Percentiles rank a stretch among this genome's conserved stretches.
Evolutionary conservation across 352 stramenopile genomes (phyloP).

Genomic region (Phytophthora kernoviae): DNA sequence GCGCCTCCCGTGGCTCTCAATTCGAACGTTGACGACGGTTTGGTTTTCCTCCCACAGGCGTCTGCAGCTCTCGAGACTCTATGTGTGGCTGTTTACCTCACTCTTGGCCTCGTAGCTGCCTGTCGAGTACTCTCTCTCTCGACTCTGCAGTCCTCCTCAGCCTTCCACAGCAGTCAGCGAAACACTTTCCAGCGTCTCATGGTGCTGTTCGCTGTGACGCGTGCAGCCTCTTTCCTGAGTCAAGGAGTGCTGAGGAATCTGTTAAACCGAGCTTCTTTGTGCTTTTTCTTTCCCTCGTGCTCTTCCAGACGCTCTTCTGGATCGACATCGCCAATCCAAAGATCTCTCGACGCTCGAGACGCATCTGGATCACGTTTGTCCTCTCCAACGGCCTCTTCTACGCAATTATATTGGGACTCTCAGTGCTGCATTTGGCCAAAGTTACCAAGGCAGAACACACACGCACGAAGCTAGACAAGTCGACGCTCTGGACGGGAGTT

Average conservation of each 20-base stretch:
- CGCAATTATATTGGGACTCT: slow-evolving; percentile 62
- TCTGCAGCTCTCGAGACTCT: slow-evolving; percentile 52
- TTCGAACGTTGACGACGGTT: slow-evolving; percentile 30
- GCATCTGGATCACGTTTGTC: slow-evolving; percentile 79
- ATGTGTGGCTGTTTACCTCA: slow-evolving; percentile 65
- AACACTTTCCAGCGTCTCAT: slow-evolving; percentile 81
- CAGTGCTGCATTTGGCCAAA: slow-evolving; percentile 46
- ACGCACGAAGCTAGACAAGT: slow-evolving; percentile 10
- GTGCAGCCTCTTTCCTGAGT: slow-evolving; percentile 62
- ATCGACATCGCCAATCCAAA: slow-evolving; percentile 88
- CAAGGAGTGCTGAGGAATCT: slow-evolving; percentile 44
- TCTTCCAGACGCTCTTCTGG: slow-evolving; percentile 89
- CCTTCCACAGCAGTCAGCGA: slow-evolving; percentile 37
- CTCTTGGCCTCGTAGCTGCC: slow-evolving; percentile 55
- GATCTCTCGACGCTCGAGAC: slow-evolving; percentile 66
- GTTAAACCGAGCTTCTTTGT: slow-evolving; percentile 74
- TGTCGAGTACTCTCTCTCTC: slow-evolving; percentile 51
- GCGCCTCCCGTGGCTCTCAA: not conserved
- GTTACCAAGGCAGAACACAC: slow-evolving; percentile 24
- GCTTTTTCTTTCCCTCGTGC: slow-evolving; percentile 87
- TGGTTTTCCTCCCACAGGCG: slow-evolving; percentile 67
- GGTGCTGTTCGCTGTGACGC: slow-evolving; percentile 61
- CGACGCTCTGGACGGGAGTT: slow-evolving; percentile 56
- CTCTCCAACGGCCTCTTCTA: slow-evolving; percentile 81
- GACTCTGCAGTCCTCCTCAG: slow-evolving; percentile 25